Evolutionary conservation across 2,329 filamentous ascomycete species (phyloP).

Genomic region (Cladorrhinum sp.): DNA sequence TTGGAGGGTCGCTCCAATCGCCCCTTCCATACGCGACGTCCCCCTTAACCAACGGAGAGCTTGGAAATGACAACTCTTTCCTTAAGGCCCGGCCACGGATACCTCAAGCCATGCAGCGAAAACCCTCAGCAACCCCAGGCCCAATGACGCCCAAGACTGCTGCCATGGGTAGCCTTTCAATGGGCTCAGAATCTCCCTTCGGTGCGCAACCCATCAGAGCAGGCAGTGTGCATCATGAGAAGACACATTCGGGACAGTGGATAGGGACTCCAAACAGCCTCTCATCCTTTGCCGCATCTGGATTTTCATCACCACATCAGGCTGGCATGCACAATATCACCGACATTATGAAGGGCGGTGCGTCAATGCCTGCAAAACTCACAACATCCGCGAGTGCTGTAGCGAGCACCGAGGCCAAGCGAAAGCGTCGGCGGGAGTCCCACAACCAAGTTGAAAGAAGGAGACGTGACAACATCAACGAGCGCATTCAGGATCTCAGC

Average conservation of each 20-base stretch:
- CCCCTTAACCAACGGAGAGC: slow-evolving; percentile 47
- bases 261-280: slow-evolving; percentile 81
- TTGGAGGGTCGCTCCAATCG: slow-evolving; percentile 53
- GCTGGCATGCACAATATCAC: slow-evolving; percentile 66
- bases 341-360: slow-evolving; percentile 82
- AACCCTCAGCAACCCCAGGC: slow-evolving; percentile 70
- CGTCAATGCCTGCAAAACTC: slow-evolving; percentile 87
- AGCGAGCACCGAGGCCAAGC: slow-evolving; percentile 89
- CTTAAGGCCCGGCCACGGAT: slow-evolving; percentile 60
- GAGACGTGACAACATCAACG: slow-evolving; percentile 96
- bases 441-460: slow-evolving; percentile 96
- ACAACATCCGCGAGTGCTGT: slow-evolving; percentile 48
- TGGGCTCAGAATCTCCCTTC: slow-evolving; percentile 67
- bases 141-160: slow-evolving; percentile 88
- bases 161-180: slow-evolving; percentile 67
- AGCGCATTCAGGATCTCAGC: slow-evolving; percentile 94
- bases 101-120: slow-evolving; percentile 64
- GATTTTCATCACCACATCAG: slow-evolving; percentile 78
- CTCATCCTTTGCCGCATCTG: slow-evolving; percentile 83
- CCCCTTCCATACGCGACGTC: slow-evolving; percentile 50
- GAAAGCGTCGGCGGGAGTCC: slow-evolving; percentile 84
- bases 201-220: slow-evolving; percentile 75
- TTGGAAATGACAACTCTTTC: slow-evolving; percentile 54
- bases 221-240: slow-evolving; percentile 65
- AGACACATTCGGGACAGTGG: slow-evolving; percentile 85